Base-by-base conservation (phyloP, 2,329 filamentous ascomycete species). In the Sporothrix brasiliensis region DNA sequence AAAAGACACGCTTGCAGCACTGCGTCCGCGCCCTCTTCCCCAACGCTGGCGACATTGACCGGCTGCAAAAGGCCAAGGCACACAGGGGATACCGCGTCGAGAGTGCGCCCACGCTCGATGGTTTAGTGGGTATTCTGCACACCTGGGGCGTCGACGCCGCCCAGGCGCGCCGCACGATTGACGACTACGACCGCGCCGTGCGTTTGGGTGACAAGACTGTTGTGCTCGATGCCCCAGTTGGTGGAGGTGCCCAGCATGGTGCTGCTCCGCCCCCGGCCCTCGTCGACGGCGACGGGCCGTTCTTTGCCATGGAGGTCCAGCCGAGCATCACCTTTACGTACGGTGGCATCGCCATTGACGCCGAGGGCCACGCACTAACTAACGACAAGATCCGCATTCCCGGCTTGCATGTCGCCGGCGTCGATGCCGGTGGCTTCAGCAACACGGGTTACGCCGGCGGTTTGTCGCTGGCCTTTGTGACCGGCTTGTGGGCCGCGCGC, bases 11-110 rank as follows among this genome's bases (percentile, higher is more conserved):
- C 16, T 14, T n/a, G 27, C 44, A 66, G 63, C 49, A 66, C 30
- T 50, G 44, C 30, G 63, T 66, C 44, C 27, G 44, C 27, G 44
- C 44, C 1, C 47, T 53, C 11, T 66, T 50, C 44, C 63, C 63
- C 63, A 66, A 66, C 16, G 63, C 63, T 16, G 63, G 63, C 27
- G 63, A 66, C 47, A 52, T 66, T 49, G 63, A 66, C 63, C 63
- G 63, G 9, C 24, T 66, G 24, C 24, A 30, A 34, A 50, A 66
- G 63, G 63, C 63, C 24, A 30, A 30, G 34, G 47, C 24, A 9
- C 49, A 53, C 49, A n/a, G n/a, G n/a, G 47, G 63, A 47, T 50
- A 47, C 49, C 44, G 49, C 24, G 63, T 66, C 10, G 24, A 50
- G 16, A 52, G 44, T 27, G 63, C 63, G 1, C 14, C 63, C 10